Evolutionary conservation across 768 basidiomycete species (phyloP).

Genomic region (Tephrocybe sp.): DNA sequence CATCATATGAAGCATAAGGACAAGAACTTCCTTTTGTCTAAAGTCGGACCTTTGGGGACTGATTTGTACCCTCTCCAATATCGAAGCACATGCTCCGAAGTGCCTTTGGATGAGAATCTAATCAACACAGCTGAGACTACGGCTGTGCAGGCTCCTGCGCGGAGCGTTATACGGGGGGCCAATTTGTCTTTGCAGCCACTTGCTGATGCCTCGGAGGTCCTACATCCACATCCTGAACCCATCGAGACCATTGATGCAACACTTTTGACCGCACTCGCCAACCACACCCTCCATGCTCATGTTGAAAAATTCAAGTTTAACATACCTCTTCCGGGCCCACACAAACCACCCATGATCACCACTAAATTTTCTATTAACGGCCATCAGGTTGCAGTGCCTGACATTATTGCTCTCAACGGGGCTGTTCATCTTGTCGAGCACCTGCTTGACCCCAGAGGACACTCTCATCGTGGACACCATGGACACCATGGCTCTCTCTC

Average conservation of each 20-base stretch:
- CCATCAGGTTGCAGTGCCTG: slow-evolving; percentile 35
- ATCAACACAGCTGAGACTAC: no score
- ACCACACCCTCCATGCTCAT: slow-evolving; percentile 44
- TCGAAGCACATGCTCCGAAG: background rate
- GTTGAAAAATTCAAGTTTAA: slow-evolving; percentile 46
- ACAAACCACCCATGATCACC: slow-evolving; percentile 25
- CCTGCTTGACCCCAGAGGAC: slow-evolving; percentile 42
- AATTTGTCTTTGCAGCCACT: background rate
- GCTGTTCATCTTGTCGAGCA: slow-evolving; percentile 49
- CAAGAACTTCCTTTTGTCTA: slow-evolving; percentile 5
- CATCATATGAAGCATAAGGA: background rate
- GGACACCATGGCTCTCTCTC: background rate
- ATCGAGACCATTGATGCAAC: slow-evolving; percentile 34
- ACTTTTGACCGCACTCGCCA: slow-evolving; percentile 40
- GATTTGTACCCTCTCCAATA: slow-evolving; percentile 3
- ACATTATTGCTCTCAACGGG: slow-evolving; percentile 56
- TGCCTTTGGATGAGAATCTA: background rate
- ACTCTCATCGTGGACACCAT: slow-evolving; percentile 12
- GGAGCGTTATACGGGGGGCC: background rate
- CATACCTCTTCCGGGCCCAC: slow-evolving; percentile 36
- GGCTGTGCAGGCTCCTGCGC: no score
- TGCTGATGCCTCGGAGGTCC: background rate
- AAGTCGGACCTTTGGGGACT: background rate
- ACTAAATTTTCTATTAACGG: slow-evolving; percentile 44
- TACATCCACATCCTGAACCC: slow-evolving; percentile 22